Evolutionary conservation across 345 rosid genomes (phyloP), one percentile per base, ranked within the genome.

Genomic region (Eucalyptus coolabah): DNA sequence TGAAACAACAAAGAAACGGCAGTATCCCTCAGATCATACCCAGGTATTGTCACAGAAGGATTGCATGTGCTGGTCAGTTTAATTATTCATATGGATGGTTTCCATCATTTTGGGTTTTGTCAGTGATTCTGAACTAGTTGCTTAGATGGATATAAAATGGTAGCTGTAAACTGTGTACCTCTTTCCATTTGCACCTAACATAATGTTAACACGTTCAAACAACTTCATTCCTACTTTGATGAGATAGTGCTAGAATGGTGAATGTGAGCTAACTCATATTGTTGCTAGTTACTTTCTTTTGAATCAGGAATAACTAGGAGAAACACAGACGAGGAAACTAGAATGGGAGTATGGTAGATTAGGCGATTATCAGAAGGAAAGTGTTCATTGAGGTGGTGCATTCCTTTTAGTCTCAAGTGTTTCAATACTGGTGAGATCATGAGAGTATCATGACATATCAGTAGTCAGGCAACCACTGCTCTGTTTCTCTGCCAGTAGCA

Each of bases 1-100:
- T 37, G 90, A 87, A 47, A 85, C 15, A 40, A 93, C 87, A 93
- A 89, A n/a, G 67, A 92, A 91, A 93, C 93, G 89, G 85, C 96
- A 92, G 88, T 91, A 94, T 89, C 86, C 93, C 86, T 94, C 95
- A 59, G 97, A 97, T 93, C 98, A 97, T 91, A 95, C 98, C 9
- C 98, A 96, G 97, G 99, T 95, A 88, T 60, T 24, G 72, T 69
- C 83, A 34, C 59, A 6, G 32, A 34, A 72, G 10, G 15, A 40
- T 40, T 69, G 49, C n/a, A 45, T 24, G 28, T 11, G n/a, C 45
- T 50, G 65, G 24, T 59, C 37, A 9, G 37, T 37, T 89, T 23
- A 50, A 77, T 17, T 5, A 47, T 56, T n/a, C 83, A 59, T 49
- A 12, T n/a, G 45, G 77, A 42, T 19, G 83, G 47, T 77, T 77